phyloP scores from a whole-genome alignment of 345 rosid species.

The Linum lewisii region DNA sequence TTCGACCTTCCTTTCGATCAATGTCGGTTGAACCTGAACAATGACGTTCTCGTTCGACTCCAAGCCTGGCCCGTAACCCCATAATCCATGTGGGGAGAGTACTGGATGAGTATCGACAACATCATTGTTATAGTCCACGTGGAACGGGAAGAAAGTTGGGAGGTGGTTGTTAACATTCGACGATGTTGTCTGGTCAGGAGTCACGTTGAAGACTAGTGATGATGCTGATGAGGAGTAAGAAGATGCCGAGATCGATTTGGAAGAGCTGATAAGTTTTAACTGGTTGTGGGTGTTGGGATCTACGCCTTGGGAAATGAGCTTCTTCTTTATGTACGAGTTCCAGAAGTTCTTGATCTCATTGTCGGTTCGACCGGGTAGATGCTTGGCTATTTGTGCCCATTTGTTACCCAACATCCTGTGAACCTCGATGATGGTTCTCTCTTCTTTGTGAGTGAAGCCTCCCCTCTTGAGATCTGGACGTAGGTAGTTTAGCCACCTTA shows the following conservation, averaged over 20 bases:
- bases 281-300: conserved; percentile 51
- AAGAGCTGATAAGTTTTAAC: not conserved
- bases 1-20: too few relatives aligned
- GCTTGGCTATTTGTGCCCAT: conserved; percentile 65
- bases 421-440: conserved; percentile 40
- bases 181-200: not conserved
- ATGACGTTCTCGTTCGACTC: not conserved
- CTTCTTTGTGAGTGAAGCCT: conserved; percentile 38
- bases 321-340: conserved; percentile 56
- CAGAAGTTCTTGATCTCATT: conserved; percentile 62
- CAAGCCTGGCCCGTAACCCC: not conserved
- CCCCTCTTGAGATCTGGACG: conserved; percentile 59
- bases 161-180: not conserved
- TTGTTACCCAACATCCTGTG: conserved; percentile 48
- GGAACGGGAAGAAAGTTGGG: not conserved
- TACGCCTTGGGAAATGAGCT: conserved; percentile 46
- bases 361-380: conserved; percentile 61
- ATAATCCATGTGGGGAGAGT: not conserved
- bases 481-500: conserved; percentile 58
- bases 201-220: not conserved
- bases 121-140: too few relatives aligned
- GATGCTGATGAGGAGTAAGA: conserved; percentile 7
- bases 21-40: not conserved
- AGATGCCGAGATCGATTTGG: not conserved
- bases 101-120: too few relatives aligned